phyloP scores from a whole-genome alignment of 768 basidiomycete species.

The Tulasnella sp. region DNA sequence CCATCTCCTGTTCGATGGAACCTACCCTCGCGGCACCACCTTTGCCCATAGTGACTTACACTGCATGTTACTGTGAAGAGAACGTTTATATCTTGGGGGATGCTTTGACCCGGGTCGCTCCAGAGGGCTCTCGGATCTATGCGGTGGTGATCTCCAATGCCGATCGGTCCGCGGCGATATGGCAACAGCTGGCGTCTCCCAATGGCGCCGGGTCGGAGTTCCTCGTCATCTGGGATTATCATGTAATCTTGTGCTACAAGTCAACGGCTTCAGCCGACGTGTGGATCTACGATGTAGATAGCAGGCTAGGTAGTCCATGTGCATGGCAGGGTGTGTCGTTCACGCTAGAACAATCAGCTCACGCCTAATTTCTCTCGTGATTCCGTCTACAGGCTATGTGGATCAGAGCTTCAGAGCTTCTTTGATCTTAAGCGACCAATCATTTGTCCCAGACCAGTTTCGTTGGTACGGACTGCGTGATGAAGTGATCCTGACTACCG shows the following conservation, averaged over 20 bases:
- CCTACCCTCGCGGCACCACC: neutral
- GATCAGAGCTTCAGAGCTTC: neutral
- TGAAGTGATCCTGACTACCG: neutral
- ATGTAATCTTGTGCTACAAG: constrained; percentile 40
- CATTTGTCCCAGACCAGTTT: neutral
- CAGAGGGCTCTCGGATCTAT: constrained; percentile 31
- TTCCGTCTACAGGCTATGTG: neutral
- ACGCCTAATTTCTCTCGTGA: constrained; percentile 18
- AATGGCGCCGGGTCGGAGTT: constrained; percentile 21
- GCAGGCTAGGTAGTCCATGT: constrained; percentile 40
- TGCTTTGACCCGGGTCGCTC: constrained; percentile 28
- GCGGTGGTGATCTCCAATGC: constrained; percentile 57
- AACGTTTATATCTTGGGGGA: constrained; percentile 52
- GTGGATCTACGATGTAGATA: constrained; percentile 68
- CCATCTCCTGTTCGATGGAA: too few relatives aligned
- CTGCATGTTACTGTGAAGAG: constrained; percentile 59
- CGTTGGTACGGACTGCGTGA: constrained; percentile 1
- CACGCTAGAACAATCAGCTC: constrained; percentile 15
- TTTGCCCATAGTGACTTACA: constrained; percentile 31
- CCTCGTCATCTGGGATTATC: constrained; percentile 64
- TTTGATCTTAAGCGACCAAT: neutral
- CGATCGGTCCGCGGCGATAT: constrained; percentile 49
- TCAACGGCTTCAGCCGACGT: constrained; percentile 15
- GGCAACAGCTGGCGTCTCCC: constrained; percentile 42
- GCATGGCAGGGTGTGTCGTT: constrained; percentile 24